These are phyloP conservation scores for Diaporthe humulicola DNA, from an alignment of 2,329 filamentous ascomycete genomes.

Conservation along the genomic window DNA sequence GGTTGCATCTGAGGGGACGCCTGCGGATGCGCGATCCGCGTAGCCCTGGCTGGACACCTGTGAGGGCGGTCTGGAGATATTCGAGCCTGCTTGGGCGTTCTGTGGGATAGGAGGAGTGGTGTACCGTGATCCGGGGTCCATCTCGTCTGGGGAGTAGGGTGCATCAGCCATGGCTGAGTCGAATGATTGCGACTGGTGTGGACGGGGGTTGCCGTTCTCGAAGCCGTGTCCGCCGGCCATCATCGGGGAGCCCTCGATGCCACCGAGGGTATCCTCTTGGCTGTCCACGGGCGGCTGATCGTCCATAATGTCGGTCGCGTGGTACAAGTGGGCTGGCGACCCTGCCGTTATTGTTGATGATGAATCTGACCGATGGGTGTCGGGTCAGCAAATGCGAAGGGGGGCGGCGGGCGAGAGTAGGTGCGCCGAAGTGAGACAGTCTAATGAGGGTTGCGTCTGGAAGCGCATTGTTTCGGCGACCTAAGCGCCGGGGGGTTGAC, in stretches of 20 bases:
- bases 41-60: slow-evolving; percentile 62
- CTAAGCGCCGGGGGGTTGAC: slow-evolving; percentile 10
- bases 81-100: slow-evolving; percentile 49
- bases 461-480: slow-evolving; percentile 30
- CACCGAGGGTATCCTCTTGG: slow-evolving; percentile 63
- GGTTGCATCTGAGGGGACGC: slow-evolving; percentile 44
- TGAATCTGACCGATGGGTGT: slow-evolving; percentile 53
- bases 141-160: slow-evolving; percentile 49
- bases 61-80: slow-evolving; percentile 68
- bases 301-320: slow-evolving; percentile 66
- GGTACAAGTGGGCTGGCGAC: slow-evolving; percentile 66
- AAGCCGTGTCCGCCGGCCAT: slow-evolving; percentile 52
- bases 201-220: slow-evolving; percentile 41
- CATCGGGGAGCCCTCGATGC: slow-evolving; percentile 63
- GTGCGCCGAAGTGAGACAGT: slow-evolving; percentile 29
- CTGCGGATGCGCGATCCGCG: slow-evolving; percentile 59
- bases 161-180: slow-evolving; percentile 59
- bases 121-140: slow-evolving; percentile 59
- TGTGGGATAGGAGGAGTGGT: slow-evolving; percentile 61
- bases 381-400: slow-evolving; percentile 47
- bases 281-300: slow-evolving; percentile 54
- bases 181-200: slow-evolving; percentile 61
- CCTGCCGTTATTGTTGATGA: slow-evolving; percentile 62
- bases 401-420: slow-evolving; percentile 46
- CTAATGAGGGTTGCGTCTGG: slow-evolving; percentile 27